Evolutionary conservation across 805 yeast genomes (phyloP).

Genomic region (Wickerhamiella occidentalis): DNA sequence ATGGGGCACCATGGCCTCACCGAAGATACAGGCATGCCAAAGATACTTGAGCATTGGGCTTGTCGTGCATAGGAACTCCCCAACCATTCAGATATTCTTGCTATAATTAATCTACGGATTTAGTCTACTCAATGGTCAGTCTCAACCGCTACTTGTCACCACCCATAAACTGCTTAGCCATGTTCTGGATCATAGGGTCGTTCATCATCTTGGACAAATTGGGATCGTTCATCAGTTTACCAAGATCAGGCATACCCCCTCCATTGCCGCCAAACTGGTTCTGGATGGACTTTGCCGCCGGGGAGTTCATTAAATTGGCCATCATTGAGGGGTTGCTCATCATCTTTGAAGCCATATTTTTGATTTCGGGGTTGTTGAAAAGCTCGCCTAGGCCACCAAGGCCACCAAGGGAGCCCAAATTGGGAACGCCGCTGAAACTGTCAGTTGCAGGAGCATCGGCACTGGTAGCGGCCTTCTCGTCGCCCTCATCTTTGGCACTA

Average conservation of each 20-base stretch:
- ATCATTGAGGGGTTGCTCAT: conserved; percentile 78
- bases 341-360: conserved; percentile 78
- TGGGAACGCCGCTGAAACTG: conserved; percentile 14
- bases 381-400: conserved; percentile 53
- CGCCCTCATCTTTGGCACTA: conserved; percentile 18
- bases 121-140: too few species aligned
- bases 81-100: too few species aligned
- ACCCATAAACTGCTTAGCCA: conserved; percentile 12
- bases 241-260: conserved; percentile 9
- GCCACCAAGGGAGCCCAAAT: conserved; percentile 44
- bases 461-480: conserved; percentile 23
- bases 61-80: too few species aligned
- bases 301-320: conserved; percentile 64
- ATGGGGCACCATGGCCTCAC: too few species aligned
- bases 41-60: too few species aligned
- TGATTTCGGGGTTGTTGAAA: conserved; percentile 82
- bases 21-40: too few species aligned
- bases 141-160: neutral
- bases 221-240: conserved; percentile 11
- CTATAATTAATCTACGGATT: too few species aligned
- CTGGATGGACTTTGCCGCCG: conserved; percentile 31
- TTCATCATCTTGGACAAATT: conserved; percentile 10
- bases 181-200: conserved; percentile 11
- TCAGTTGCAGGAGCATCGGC: conserved; percentile 7
- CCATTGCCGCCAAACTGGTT: conserved; percentile 10